These are phyloP conservation scores for Arthrinium phaeospermum DNA, from an alignment of 2,329 filamentous ascomycete species.

Conservation along the genomic window DNA sequence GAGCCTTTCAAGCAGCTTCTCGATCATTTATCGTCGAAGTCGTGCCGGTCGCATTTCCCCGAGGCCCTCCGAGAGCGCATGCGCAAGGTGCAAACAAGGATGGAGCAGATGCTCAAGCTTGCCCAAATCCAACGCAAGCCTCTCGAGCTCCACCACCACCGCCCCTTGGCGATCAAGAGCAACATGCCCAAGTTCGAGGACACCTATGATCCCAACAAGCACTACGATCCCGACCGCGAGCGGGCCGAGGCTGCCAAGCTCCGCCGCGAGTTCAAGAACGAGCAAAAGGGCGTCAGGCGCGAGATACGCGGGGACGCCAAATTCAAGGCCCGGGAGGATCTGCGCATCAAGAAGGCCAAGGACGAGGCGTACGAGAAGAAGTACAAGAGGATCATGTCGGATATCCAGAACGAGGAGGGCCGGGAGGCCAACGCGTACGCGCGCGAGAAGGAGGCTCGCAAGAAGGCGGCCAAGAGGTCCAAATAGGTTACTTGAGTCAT, in stretches of 20 bases:
- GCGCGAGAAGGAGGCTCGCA: constrained; percentile 78
- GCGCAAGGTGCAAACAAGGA: constrained; percentile 49
- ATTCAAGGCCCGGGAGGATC: constrained; percentile 89
- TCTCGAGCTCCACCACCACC: constrained; percentile 87
- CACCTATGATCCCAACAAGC: constrained; percentile 89
- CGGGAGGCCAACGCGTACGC: constrained; percentile 87
- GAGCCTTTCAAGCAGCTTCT: constrained; percentile 64
- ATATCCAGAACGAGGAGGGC: constrained; percentile 95
- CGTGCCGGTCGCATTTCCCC: constrained; percentile 58
- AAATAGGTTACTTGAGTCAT: constrained; percentile 22
- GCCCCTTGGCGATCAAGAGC: constrained; percentile 84
- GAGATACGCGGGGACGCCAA: constrained; percentile 94
- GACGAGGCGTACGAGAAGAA: constrained; percentile 96
- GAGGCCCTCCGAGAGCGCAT: constrained; percentile 46
- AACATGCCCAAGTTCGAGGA: constrained; percentile 96
- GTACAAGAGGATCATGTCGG: constrained; percentile 87
- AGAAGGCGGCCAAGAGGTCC: constrained; percentile 61
- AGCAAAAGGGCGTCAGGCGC: constrained; percentile 91
- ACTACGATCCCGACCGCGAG: constrained; percentile 95
- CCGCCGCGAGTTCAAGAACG: constrained; percentile 89
- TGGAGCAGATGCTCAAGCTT: constrained; percentile 62
- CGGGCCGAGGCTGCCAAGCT: constrained; percentile 85
- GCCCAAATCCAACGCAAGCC: constrained; percentile 74
- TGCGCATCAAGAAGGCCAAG: constrained; percentile 90
- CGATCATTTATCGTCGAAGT: constrained; percentile 63